Evolutionary conservation across 1,284 basidiomycete species (phyloP).

Genomic region (Ceratobasidium sp.): DNA sequence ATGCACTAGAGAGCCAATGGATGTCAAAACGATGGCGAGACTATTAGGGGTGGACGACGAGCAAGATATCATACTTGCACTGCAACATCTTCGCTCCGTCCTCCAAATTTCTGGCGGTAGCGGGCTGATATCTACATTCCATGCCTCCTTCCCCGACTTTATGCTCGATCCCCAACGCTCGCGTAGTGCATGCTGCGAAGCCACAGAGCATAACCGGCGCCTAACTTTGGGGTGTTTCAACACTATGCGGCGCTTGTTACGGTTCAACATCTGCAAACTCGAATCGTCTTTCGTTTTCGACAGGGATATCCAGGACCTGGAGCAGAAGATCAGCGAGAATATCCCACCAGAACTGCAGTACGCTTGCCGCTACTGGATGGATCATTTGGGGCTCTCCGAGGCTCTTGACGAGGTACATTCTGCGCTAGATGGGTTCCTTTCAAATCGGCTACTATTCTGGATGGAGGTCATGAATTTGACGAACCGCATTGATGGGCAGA

Average conservation of each 20-base stretch:
- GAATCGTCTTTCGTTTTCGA: background rate
- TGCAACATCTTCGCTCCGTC: background rate
- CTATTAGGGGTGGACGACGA: background rate
- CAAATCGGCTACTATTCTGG: background rate
- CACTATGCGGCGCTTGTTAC: background rate
- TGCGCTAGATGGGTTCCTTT: background rate
- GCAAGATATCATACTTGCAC: background rate
- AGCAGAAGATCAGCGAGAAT: background rate
- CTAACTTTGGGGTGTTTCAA: background rate
- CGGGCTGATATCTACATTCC: background rate
- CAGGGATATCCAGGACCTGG: background rate
- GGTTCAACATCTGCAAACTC: conserved; percentile 4
- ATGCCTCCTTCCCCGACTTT: background rate
- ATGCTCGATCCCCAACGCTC: background rate
- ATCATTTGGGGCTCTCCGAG: background rate
- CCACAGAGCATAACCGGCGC: background rate
- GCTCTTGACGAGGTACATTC: background rate
- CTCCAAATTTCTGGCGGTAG: background rate
- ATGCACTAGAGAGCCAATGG: background rate
- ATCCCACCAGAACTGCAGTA: background rate
- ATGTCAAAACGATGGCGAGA: background rate
- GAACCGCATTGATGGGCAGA: background rate
- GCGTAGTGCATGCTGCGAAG: background rate
- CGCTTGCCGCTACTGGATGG: background rate
- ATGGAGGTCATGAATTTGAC: background rate